Conservation (phyloP, 2,329 filamentous ascomycete genomes). For the Pezicula radicicola region DNA sequence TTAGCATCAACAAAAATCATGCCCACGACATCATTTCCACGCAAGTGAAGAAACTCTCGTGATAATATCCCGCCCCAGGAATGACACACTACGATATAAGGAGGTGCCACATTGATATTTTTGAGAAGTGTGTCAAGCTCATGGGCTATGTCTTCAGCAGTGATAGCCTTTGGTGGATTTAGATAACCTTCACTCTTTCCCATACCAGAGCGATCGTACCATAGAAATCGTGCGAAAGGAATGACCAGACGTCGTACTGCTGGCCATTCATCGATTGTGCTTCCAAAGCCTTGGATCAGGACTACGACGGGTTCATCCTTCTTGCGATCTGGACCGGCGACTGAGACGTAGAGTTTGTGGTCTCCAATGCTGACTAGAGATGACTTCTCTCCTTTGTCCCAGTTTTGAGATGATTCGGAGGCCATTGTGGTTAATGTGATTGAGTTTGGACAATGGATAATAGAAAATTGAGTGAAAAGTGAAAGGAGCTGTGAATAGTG, state of each 20-base stretch:
- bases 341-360: constrained; percentile 17
- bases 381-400: constrained; percentile 11
- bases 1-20: constrained; percentile 16
- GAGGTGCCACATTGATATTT: constrained; percentile 2
- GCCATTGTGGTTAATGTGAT: too few relatives aligned
- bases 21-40: constrained; percentile 10
- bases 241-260: constrained; percentile 16
- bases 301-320: constrained; percentile 17
- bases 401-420: not conserved
- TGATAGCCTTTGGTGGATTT: constrained; percentile 4
- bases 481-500: too few relatives aligned
- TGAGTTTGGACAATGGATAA: too few relatives aligned
- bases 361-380: constrained; percentile 16
- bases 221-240: constrained; percentile 17
- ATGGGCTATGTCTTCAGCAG: constrained; percentile 3
- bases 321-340: constrained; percentile 19
- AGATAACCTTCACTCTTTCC: constrained; percentile 15
- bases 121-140: constrained; percentile 12
- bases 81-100: constrained; percentile 12
- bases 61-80: constrained; percentile 12
- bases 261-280: constrained; percentile 20
- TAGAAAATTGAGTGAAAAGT: too few relatives aligned
- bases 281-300: constrained; percentile 20
- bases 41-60: constrained; percentile 12
- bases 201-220: constrained; percentile 23